Evolutionary conservation across 805 yeast genomes (phyloP).

Genomic region (Metschnikowia rubicola): DNA sequence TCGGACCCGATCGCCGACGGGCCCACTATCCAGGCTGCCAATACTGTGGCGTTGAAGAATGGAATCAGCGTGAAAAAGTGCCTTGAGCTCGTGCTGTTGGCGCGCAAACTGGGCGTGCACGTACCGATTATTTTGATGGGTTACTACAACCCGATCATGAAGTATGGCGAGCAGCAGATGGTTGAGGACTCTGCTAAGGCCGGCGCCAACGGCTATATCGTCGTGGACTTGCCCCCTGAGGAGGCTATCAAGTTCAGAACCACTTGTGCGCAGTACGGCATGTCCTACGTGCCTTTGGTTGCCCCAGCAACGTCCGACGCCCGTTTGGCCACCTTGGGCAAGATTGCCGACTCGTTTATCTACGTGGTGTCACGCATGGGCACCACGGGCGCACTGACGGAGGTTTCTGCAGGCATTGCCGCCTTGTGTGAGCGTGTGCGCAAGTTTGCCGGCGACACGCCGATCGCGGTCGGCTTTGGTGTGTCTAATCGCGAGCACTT

Average conservation of each 20-base stretch:
- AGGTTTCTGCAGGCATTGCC: constrained; percentile 60
- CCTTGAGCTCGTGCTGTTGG: constrained; percentile 67
- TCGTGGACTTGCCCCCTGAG: constrained; percentile 97
- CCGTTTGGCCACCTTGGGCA: constrained; percentile 71
- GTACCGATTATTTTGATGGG: constrained; percentile 95
- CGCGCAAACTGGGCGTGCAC: constrained; percentile 79
- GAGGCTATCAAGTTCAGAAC: constrained; percentile 88
- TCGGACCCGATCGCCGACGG: constrained; percentile 99
- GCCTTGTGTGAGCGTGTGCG: constrained; percentile 73
- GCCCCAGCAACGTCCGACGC: constrained; percentile 97
- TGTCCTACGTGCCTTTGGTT: constrained; percentile 87
- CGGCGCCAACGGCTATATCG: constrained; percentile 92
- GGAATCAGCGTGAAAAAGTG: constrained; percentile 71
- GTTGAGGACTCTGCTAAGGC: constrained; percentile 75
- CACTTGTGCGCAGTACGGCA: constrained; percentile 59
- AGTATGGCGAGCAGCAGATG: constrained; percentile 84
- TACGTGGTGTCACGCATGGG: constrained; percentile 98
- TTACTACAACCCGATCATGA: constrained; percentile 90
- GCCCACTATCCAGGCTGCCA: constrained; percentile 90
- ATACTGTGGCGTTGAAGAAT: constrained; percentile 75
- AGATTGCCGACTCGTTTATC: constrained; percentile 90
- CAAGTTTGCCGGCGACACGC: constrained; percentile 61
- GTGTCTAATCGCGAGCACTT: constrained; percentile 92
- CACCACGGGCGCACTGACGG: constrained; percentile 83
- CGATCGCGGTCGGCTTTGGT: constrained; percentile 94